These are phyloP conservation scores for Aspergillus fumigatus DNA, from an alignment of 2,329 filamentous ascomycete genomes.

Conservation along the genomic window DNA sequence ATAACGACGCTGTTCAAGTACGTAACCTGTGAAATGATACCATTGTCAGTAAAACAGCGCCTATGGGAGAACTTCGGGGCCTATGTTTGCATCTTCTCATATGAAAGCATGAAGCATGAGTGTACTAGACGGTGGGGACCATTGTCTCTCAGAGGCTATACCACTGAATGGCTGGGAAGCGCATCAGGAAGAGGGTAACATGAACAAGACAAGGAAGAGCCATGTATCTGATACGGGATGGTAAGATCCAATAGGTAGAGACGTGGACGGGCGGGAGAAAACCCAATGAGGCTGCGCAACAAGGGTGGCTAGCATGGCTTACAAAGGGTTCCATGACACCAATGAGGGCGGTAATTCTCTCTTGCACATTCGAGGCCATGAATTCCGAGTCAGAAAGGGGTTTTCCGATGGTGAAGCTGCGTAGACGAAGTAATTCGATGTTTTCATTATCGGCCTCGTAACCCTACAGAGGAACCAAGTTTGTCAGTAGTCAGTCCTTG, in stretches of 20 bases:
- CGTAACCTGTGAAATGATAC: constrained; percentile 50
- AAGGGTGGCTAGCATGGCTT: constrained; percentile 43
- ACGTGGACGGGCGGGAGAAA: constrained; percentile 16
- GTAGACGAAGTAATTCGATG: constrained; percentile 73
- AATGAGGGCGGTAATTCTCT: constrained; percentile 62
- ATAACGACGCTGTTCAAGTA: constrained; percentile 70
- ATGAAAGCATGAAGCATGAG: constrained; percentile 2
- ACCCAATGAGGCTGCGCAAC: constrained; percentile 19
- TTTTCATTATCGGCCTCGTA: constrained; percentile 71
- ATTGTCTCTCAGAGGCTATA: constrained; percentile 14
- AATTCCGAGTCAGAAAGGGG: constrained; percentile 64
- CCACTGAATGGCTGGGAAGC: constrained; percentile 16
- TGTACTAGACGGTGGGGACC: constrained; percentile 11
- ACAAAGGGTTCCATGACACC: constrained; percentile 72
- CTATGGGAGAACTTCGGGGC: neutral
- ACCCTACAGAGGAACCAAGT: constrained; percentile 50
- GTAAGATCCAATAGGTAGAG: constrained; percentile 22
- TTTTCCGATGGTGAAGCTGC: constrained; percentile 69
- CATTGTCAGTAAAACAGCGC: constrained; percentile 21
- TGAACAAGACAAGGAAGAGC: constrained; percentile 8
- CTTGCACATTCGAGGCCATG: constrained; percentile 57
- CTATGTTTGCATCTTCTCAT: constrained; percentile 4
- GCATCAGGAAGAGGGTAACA: constrained; percentile 13
- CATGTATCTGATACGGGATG: constrained; percentile 13
- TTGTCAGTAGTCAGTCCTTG: constrained; percentile 14